Conservation (phyloP, 2,329 filamentous ascomycete species). For the Pseudodiploospora longispora region DNA sequence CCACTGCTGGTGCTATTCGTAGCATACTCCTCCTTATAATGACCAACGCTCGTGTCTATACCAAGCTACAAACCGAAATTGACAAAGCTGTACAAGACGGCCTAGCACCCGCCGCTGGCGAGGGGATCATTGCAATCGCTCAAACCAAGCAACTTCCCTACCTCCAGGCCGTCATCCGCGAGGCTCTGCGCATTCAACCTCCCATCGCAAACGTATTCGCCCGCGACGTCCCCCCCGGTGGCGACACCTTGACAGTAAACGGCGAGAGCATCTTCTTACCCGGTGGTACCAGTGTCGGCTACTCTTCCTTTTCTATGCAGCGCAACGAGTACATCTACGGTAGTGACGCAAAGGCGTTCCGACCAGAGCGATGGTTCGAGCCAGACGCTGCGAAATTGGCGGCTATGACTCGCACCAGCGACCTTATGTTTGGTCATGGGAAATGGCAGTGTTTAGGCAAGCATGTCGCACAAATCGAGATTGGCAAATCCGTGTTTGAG, state of each 20-base stretch:
- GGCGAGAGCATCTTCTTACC: slow-evolving; percentile 31
- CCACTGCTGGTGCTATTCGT: slow-evolving; percentile 31
- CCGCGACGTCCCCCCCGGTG: slow-evolving; percentile 14
- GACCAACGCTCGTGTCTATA: slow-evolving; percentile 38
- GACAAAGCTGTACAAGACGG: slow-evolving; percentile 35
- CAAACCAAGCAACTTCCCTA: slow-evolving; percentile 33
- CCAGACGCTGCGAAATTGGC: slow-evolving; percentile 18
- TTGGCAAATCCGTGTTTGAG: slow-evolving; percentile 33
- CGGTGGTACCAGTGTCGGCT: slow-evolving; percentile 21
- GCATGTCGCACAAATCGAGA: slow-evolving; percentile 28
- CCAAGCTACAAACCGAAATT: slow-evolving; percentile 40
- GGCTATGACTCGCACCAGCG: slow-evolving; percentile 24
- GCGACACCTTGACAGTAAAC: slow-evolving; percentile 20
- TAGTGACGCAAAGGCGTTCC: slow-evolving; percentile 22
- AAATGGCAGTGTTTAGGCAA: slow-evolving; percentile 31
- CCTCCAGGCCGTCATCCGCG: slow-evolving; percentile 38
- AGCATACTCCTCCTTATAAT: slow-evolving; percentile 43
- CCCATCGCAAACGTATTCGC: slow-evolving; percentile 20
- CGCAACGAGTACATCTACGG: slow-evolving; percentile 25
- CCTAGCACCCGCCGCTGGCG: slow-evolving; percentile 30
- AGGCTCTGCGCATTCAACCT: slow-evolving; percentile 26
- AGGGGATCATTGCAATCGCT: slow-evolving; percentile 24
- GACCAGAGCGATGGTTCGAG: slow-evolving; percentile 31
- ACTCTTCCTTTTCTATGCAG: slow-evolving; percentile 23
- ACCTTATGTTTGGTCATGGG: slow-evolving; percentile 31